Conservation (phyloP, 352 stramenopile species). For the Phytophthora multivora region DNA sequence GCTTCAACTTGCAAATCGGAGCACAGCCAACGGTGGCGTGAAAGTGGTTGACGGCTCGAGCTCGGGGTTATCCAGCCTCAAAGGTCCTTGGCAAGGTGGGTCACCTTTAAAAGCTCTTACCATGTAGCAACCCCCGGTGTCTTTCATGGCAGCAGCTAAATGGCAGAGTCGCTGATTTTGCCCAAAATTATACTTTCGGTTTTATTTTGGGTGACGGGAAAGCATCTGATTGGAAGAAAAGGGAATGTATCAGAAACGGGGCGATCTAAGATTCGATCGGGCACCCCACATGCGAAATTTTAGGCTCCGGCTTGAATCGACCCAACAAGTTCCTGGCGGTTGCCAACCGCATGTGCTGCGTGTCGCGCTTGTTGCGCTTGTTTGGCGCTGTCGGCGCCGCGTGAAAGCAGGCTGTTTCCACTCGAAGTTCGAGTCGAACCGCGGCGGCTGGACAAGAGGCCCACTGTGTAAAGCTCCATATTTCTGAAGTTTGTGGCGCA, state of each 20-base stretch:
- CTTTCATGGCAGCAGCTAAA: not conserved
- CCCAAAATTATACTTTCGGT: conserved; percentile 16
- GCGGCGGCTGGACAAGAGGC: not conserved
- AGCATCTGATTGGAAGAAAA: conserved; percentile 6
- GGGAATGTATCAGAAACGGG: not conserved
- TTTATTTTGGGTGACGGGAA: conserved; percentile 21
- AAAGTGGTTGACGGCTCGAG: not conserved
- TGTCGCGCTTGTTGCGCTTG: no score
- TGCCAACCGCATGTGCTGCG: no score
- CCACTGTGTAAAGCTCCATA: not conserved
- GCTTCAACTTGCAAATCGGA: conserved; percentile 9
- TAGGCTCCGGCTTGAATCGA: conserved; percentile 17
- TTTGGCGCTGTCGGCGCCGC: not conserved
- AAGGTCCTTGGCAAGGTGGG: no score
- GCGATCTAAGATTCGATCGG: conserved; percentile 2
- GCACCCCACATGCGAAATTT: conserved; percentile 20
- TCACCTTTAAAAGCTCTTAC: not conserved
- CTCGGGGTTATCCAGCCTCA: conserved; percentile 1
- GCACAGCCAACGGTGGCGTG: not conserved
- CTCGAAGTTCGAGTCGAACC: no score
- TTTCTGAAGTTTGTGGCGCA: conserved; percentile 1
- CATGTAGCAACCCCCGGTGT: not conserved
- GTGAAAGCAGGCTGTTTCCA: not conserved
- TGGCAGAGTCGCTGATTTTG: not conserved
- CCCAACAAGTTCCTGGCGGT: no score